Conservation (phyloP, 371 early-diverging fungal species). For the Apophysomyces variabilis region DNA sequence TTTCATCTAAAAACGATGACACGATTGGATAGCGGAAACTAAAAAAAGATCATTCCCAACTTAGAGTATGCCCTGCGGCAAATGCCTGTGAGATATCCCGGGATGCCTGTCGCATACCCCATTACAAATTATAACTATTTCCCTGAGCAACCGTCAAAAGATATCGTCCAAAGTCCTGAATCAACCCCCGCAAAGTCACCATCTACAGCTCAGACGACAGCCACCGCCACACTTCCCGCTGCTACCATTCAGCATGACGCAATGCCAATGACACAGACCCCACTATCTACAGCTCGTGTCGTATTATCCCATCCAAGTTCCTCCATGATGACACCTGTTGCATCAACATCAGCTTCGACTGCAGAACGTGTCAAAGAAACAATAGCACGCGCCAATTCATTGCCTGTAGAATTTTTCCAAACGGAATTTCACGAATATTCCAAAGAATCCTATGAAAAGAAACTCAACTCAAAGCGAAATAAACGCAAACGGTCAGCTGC, state of each 20-base stretch:
- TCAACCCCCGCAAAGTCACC: constrained; percentile 32
- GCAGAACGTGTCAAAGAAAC: constrained; percentile 55
- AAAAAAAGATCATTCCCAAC: constrained; percentile 11
- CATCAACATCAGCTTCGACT: constrained; percentile 30
- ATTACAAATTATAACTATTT: constrained; percentile 33
- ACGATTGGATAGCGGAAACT: constrained; percentile 13
- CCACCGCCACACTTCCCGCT: not conserved
- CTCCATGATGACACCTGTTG: constrained; percentile 21
- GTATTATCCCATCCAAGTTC: constrained; percentile 3
- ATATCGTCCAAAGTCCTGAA: constrained; percentile 36
- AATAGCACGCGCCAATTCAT: constrained; percentile 49
- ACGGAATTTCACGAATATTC: constrained; percentile 56
- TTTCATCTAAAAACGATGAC: not conserved
- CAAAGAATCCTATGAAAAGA: constrained; percentile 52
- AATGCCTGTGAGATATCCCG: constrained; percentile 36
- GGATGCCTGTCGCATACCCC: constrained; percentile 33
- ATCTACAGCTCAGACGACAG: constrained; percentile 2
- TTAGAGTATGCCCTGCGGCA: constrained; percentile 46
- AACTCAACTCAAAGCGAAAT: constrained; percentile 48
- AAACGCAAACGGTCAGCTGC: constrained; percentile 44
- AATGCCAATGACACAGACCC: not conserved
- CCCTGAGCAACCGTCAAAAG: constrained; percentile 22
- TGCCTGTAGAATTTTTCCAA: constrained; percentile 55
- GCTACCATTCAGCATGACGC: constrained; percentile 8
- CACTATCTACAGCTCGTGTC: not conserved